Evolutionary conservation across 2,329 filamentous ascomycete species (phyloP).

Genomic region (Aspergillus sp.): DNA sequence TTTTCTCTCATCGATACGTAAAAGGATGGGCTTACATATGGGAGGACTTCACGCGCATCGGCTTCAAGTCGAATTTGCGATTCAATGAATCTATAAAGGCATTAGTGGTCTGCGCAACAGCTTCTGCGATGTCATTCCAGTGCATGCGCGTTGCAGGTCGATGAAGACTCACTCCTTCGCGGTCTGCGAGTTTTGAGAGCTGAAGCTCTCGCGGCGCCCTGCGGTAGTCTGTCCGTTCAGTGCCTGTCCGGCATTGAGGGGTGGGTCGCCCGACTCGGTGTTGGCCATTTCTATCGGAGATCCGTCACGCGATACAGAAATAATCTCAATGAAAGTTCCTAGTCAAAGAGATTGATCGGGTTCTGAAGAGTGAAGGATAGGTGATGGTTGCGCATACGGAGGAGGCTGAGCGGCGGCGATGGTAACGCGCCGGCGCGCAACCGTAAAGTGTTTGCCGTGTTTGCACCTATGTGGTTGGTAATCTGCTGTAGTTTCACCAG

Average conservation of each 20-base stretch:
- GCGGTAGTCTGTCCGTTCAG: slow-evolving; percentile 15
- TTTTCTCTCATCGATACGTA: background rate
- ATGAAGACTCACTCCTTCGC: slow-evolving; percentile 62
- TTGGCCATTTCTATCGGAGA: slow-evolving; percentile 24
- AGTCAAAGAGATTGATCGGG: background rate
- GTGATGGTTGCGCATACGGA: background rate
- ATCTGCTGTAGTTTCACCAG: background rate
- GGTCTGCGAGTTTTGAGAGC: slow-evolving; percentile 67
- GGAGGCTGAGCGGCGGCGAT: background rate
- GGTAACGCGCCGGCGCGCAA: slow-evolving; percentile 17
- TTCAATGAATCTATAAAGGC: slow-evolving; percentile 70
- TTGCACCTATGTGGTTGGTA: slow-evolving; percentile 20
- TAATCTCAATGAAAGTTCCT: background rate
- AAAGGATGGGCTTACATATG: slow-evolving; percentile 66
- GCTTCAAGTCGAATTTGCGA: slow-evolving; percentile 88
- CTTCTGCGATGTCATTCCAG: background rate
- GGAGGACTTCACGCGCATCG: slow-evolving; percentile 90
- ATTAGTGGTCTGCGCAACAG: background rate
- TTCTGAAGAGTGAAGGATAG: background rate
- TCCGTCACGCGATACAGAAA: background rate
- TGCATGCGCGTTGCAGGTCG: background rate
- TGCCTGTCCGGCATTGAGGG: slow-evolving; percentile 16
- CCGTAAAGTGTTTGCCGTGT: slow-evolving; percentile 28
- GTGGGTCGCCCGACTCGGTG: slow-evolving; percentile 9
- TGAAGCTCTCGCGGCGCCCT: slow-evolving; percentile 40